Conservation (phyloP, 1,284 basidiomycete species). For the Dichomitus squalens region DNA sequence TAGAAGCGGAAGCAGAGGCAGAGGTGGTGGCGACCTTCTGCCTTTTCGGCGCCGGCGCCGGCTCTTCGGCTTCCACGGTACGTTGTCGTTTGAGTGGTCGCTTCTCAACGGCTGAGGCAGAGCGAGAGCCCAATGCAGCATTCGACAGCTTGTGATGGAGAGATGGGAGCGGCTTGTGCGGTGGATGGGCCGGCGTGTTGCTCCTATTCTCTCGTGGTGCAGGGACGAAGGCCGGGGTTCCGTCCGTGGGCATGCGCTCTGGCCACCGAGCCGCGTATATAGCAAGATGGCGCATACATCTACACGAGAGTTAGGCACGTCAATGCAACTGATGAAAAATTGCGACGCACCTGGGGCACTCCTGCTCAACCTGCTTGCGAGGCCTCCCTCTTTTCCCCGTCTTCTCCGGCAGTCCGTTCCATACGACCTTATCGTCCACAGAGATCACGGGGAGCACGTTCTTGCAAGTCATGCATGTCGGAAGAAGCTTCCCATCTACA, state of each 20-base stretch:
- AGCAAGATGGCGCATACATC: slow-evolving; percentile 75
- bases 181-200: slow-evolving; percentile 49
- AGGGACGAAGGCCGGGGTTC: slow-evolving; percentile 41
- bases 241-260: slow-evolving; percentile 54
- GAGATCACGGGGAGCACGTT: slow-evolving; percentile 73
- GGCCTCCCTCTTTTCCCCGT: slow-evolving; percentile 38
- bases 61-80: slow-evolving; percentile 35
- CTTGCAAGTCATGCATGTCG: slow-evolving; percentile 65
- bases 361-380: slow-evolving; percentile 61
- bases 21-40: slow-evolving; percentile 25
- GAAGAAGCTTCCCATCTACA: slow-evolving; percentile 42
- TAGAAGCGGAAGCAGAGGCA: slow-evolving; percentile 13
- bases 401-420: slow-evolving; percentile 60
- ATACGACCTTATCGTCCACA: slow-evolving; percentile 70
- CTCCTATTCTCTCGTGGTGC: slow-evolving; percentile 48
- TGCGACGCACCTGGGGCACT: slow-evolving; percentile 68
- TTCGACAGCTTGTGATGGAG: slow-evolving; percentile 58
- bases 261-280: slow-evolving; percentile 77
- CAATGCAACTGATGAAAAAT: neutral
- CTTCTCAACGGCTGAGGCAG: slow-evolving; percentile 27
- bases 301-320: slow-evolving; percentile 29
- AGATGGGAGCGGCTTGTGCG: slow-evolving; percentile 49
- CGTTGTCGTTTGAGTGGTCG: slow-evolving; percentile 33
- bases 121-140: slow-evolving; percentile 33
- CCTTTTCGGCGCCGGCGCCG: slow-evolving; percentile 41